These are phyloP conservation scores for Apiospora saccharicola DNA, from an alignment of 2,329 filamentous ascomycete species.

Conservation along the genomic window DNA sequence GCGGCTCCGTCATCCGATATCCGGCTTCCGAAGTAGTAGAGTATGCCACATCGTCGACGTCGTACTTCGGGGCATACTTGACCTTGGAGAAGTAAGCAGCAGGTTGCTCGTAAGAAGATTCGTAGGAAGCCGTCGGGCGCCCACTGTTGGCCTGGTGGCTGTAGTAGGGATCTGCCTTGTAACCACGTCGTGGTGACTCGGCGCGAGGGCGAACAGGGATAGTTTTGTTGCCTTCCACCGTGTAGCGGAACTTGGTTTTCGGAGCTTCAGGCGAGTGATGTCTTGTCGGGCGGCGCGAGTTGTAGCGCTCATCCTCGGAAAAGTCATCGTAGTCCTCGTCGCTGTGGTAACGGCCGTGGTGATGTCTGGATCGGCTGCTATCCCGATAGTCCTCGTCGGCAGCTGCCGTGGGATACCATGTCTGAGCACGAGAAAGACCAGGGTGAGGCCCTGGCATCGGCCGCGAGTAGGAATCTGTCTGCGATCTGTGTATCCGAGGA, in stretches of 20 bases:
- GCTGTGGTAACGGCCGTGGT: slow-evolving; percentile 3
- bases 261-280: slow-evolving; percentile 25
- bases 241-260: slow-evolving; percentile 26
- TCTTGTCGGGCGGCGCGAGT: slow-evolving; percentile 21
- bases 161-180: slow-evolving; percentile 5
- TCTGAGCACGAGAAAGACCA: slow-evolving; percentile 22
- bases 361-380: slow-evolving; percentile 24
- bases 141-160: slow-evolving; percentile 24
- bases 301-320: slow-evolving; percentile 25
- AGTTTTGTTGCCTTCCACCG: slow-evolving; percentile 24
- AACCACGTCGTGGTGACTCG: slow-evolving; percentile 3
- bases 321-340: slow-evolving; percentile 27
- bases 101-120: slow-evolving; percentile 19
- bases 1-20: background rate
- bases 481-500: slow-evolving; percentile 23
- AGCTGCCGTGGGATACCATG: slow-evolving; percentile 11
- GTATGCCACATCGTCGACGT: slow-evolving; percentile 18
- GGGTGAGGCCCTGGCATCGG: slow-evolving; percentile 23
- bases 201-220: slow-evolving; percentile 6
- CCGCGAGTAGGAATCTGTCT: slow-evolving; percentile 26
- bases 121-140: slow-evolving; percentile 22
- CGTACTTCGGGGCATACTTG: slow-evolving; percentile 24
- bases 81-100: slow-evolving; percentile 22
- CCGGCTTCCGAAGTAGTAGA: background rate
- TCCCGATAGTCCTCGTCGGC: slow-evolving; percentile 24